These are phyloP conservation scores for Scopulariopsis brevicaulis DNA, from an alignment of 2,329 filamentous ascomycete genomes.

Conservation along the genomic window DNA sequence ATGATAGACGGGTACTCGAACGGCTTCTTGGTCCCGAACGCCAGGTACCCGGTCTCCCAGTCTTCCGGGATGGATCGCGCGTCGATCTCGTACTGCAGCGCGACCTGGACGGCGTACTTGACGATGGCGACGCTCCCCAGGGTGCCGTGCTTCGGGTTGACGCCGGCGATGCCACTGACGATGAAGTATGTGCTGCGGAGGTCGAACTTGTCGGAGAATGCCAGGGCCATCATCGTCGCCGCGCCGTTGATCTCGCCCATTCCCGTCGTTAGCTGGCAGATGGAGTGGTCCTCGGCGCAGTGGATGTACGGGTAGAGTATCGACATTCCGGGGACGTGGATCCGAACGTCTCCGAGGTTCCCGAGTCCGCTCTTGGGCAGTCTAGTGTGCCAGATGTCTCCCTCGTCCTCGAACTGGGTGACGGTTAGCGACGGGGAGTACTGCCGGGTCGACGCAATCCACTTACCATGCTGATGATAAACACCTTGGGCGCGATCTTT, in stretches of 20 bases:
- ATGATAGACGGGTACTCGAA: conserved; percentile 43
- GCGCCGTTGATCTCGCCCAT: conserved; percentile 69
- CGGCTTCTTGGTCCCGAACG: conserved; percentile 45
- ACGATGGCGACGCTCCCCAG: conserved; percentile 56
- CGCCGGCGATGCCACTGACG: conserved; percentile 61
- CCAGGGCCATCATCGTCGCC: conserved; percentile 48
- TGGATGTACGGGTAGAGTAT: conserved; percentile 53
- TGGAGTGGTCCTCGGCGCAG: conserved; percentile 45
- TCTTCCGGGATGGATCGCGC: conserved; percentile 53
- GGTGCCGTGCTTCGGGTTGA: conserved; percentile 57
- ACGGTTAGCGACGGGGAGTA: conserved; percentile 4
- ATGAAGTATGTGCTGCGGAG: conserved; percentile 60
- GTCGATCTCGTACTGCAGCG: conserved; percentile 67
- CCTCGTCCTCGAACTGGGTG: conserved; percentile 48
- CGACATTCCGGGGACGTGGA: conserved; percentile 51
- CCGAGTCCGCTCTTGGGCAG: conserved; percentile 32
- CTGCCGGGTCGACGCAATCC: background rate
- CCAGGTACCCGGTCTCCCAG: conserved; percentile 58
- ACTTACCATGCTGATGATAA: conserved; percentile 51
- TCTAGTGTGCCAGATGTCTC: conserved; percentile 47
- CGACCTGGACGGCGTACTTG: conserved; percentile 61
- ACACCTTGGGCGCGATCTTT: conserved; percentile 42
- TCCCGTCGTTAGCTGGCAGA: conserved; percentile 61
- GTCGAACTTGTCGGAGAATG: conserved; percentile 52
- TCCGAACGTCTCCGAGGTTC: conserved; percentile 42